A percentile compares a stretch with the other conserved stretches of the same genome.
Evolutionary conservation across 345 rosid species (phyloP).

Genomic region (Gossypium thurberi): DNA sequence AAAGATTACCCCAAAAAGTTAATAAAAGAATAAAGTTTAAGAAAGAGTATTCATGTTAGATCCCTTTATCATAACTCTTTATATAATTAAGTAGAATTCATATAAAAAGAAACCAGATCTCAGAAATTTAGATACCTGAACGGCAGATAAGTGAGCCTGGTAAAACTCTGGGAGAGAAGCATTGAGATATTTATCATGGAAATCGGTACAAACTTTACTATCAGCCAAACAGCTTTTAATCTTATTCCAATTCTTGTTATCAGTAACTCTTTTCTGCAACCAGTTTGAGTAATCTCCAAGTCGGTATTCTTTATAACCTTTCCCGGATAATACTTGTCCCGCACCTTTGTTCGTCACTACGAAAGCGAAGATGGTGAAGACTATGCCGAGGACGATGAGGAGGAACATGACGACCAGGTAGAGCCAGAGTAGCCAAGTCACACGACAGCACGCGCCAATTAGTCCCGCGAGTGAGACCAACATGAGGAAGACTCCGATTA

Average conservation of each 20-base stretch:
- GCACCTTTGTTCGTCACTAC: slow-evolving; percentile 80
- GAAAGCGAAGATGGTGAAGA: slow-evolving; percentile 77
- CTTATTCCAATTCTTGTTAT: slow-evolving; percentile 54
- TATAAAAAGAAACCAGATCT: neutral
- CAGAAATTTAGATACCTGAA: slow-evolving; percentile 39
- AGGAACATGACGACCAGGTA: slow-evolving; percentile 73
- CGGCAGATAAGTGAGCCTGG: slow-evolving; percentile 27
- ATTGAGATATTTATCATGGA: slow-evolving; percentile 14
- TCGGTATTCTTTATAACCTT: slow-evolving; percentile 73
- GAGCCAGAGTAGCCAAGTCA: slow-evolving; percentile 70
- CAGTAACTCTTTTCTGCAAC: slow-evolving; percentile 57
- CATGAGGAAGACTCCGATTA: slow-evolving; percentile 70
- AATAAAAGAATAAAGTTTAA: neutral
- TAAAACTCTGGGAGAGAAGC: slow-evolving; percentile 23
- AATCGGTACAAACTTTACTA: slow-evolving; percentile 36
- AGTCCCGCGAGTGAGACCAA: slow-evolving; percentile 69
- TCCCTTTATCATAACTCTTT: neutral
- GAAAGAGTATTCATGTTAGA: neutral
- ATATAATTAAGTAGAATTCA: neutral
- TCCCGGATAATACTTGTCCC: slow-evolving; percentile 40
- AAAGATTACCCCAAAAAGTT: neutral
- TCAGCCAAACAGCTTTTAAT: slow-evolving; percentile 60
- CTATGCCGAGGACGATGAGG: slow-evolving; percentile 48
- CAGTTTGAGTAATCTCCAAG: slow-evolving; percentile 63
- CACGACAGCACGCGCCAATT: slow-evolving; percentile 80